phyloP scores from a whole-genome alignment of 371 early-diverging fungal species.

The Capillidium heterosporum region DNA sequence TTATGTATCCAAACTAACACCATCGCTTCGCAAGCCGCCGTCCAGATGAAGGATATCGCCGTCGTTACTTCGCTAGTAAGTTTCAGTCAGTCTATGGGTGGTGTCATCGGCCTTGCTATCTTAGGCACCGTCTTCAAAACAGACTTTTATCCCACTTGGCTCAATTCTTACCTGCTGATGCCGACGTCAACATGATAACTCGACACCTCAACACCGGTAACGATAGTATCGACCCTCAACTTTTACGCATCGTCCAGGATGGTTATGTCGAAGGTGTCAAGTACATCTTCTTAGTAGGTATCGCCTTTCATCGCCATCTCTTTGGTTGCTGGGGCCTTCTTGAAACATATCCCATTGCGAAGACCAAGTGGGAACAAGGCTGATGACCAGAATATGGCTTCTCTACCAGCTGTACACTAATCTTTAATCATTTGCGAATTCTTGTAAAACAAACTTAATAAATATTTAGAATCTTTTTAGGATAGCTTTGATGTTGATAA shows the following conservation, averaged over 20 bases:
- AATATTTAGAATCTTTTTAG: too few relatives aligned
- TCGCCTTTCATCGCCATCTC: constrained; percentile 2
- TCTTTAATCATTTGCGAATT: too few relatives aligned
- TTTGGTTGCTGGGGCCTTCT: neutral
- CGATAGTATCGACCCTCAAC: too few relatives aligned
- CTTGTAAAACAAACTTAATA: too few relatives aligned
- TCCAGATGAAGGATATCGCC: constrained; percentile 30
- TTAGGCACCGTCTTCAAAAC: constrained; percentile 29
- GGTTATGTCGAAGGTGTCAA: constrained; percentile 4
- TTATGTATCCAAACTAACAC: constrained; percentile 37
- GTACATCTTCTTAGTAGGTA: neutral
- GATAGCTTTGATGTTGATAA: too few relatives aligned
- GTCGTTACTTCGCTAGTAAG: constrained; percentile 35
- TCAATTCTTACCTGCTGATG: neutral
- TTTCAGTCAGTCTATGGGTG: constrained; percentile 43
- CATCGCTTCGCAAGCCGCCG: constrained; percentile 32
- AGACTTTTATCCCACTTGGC: constrained; percentile 11
- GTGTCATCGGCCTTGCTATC: constrained; percentile 44
- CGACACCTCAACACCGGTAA: too few relatives aligned
- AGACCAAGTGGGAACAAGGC: neutral
- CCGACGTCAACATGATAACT: too few relatives aligned
- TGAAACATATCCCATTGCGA: neutral
- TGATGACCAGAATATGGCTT: too few relatives aligned
- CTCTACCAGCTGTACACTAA: too few relatives aligned
- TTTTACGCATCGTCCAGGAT: too few relatives aligned